Evolutionary conservation across 768 basidiomycete genomes (phyloP).

Genomic region (Lentinula guzmanii): DNA sequence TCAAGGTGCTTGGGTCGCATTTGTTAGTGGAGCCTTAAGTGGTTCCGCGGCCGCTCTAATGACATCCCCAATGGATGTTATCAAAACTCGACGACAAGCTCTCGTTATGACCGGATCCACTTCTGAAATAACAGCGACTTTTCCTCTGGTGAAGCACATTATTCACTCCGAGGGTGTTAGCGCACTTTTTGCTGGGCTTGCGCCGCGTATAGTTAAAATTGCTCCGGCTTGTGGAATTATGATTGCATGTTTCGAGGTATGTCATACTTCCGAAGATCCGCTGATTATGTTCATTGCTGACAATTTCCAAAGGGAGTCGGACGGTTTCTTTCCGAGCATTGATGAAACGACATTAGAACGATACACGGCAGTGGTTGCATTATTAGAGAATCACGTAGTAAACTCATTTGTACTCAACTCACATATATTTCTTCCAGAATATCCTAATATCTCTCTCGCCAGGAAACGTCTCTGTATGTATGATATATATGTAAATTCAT

Average conservation of each 20-base stretch:
- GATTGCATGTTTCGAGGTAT: slow-evolving; percentile 93
- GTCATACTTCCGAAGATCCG: slow-evolving; percentile 17
- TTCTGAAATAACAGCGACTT: slow-evolving; percentile 21
- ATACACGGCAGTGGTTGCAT: no score
- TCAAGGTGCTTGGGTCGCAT: slow-evolving; percentile 65
- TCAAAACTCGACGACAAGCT: slow-evolving; percentile 92
- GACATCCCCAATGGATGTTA: slow-evolving; percentile 94
- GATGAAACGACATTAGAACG: not conserved
- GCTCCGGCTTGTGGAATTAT: slow-evolving; percentile 98
- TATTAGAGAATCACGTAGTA: not conserved
- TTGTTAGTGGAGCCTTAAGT: slow-evolving; percentile 85
- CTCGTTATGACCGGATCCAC: slow-evolving; percentile 58
- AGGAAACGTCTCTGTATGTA: slow-evolving; percentile 1
- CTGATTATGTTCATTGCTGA: slow-evolving; percentile 1
- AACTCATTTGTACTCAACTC: not conserved
- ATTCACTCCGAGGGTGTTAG: slow-evolving; percentile 70
- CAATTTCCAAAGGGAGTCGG: slow-evolving; percentile 47
- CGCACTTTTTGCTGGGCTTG: slow-evolving; percentile 78
- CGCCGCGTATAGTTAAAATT: slow-evolving; percentile 90
- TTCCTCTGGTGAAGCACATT: slow-evolving; percentile 65
- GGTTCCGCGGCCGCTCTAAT: slow-evolving; percentile 82
- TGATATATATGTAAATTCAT: not conserved
- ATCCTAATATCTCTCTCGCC: not conserved
- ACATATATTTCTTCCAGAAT: not conserved
- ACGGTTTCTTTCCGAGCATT: slow-evolving; percentile 34